Conservation (phyloP, 2,329 filamentous ascomycete species). For the Fusarium heterosporum region DNA sequence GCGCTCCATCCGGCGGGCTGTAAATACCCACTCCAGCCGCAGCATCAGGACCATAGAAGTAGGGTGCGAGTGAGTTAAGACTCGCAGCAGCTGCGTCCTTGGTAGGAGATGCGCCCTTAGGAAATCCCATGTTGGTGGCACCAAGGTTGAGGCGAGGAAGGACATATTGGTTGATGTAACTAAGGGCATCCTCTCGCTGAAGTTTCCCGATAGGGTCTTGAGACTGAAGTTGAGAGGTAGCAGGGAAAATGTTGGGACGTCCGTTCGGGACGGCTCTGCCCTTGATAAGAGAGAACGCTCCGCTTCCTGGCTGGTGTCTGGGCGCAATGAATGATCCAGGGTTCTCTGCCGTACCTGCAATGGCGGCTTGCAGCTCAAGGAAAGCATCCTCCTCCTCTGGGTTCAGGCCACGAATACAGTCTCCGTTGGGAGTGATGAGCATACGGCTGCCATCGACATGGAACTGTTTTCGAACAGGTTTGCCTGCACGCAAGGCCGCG, state of each 20-base stretch:
- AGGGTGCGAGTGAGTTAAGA: slow-evolving; percentile 66
- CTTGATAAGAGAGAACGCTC: slow-evolving; percentile 72
- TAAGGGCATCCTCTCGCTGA: slow-evolving; percentile 73
- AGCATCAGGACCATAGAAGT: slow-evolving; percentile 64
- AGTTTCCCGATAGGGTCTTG: slow-evolving; percentile 73
- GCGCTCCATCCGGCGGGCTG: slow-evolving; percentile 53
- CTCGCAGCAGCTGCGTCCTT: slow-evolving; percentile 62
- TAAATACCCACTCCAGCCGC: slow-evolving; percentile 60
- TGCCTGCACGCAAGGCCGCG: slow-evolving; percentile 64
- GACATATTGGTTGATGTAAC: slow-evolving; percentile 77
- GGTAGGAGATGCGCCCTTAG: slow-evolving; percentile 54
- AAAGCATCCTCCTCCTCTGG: slow-evolving; percentile 77
- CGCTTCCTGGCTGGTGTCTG: slow-evolving; percentile 64
- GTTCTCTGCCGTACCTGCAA: slow-evolving; percentile 62
- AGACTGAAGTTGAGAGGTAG: slow-evolving; percentile 58
- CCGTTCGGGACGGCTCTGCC: slow-evolving; percentile 74
- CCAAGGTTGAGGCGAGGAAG: slow-evolving; percentile 69
- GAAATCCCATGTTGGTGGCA: slow-evolving; percentile 58
- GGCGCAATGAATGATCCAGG: slow-evolving; percentile 68
- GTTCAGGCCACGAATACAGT: slow-evolving; percentile 78
- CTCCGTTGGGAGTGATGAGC: slow-evolving; percentile 80
- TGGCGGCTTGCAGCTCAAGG: slow-evolving; percentile 72
- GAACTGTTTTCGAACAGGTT: slow-evolving; percentile 69
- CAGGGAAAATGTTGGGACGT: slow-evolving; percentile 70
- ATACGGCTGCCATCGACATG: slow-evolving; percentile 72